Evolutionary conservation across 2,329 filamentous ascomycete species (phyloP), one percentile per base, ranked within the genome.

Genomic region (Pestalotiopsis sp.): DNA sequence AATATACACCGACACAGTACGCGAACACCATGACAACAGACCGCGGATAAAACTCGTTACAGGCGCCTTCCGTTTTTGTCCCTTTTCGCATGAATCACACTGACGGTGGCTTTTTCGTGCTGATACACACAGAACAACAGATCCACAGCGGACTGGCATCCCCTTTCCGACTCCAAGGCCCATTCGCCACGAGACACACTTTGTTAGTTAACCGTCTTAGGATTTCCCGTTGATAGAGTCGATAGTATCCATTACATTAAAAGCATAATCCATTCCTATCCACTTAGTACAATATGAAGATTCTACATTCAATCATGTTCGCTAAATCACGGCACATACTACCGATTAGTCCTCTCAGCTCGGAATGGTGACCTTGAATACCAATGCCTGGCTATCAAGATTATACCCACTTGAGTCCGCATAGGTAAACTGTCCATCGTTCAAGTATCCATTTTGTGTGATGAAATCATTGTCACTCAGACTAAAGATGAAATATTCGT

Each of bases 381-480:
- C 87, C 73, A 92, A 76, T 6, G 85, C 87, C 79, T 92, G 91
- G 68, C 83, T 91, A 70, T 91, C 85, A 49, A 92, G 75, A 69
- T 85, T 84, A 72, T 82, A 88, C 0, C 89, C 89, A 36, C 84
- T 87, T 4, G 75, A 80, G 74, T 92, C 90, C 2, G 80, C 77
- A 72, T 90, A 92, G 9, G 77, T 76, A 52, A 87, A 83, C 68
- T 82, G 80, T 4, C 90, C 90, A 69, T 82, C 83, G 72, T 92
- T 87, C 77, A 91, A 86, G 71, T 71, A 74, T 68, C 89, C 90
- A 77, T 93, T 83, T 77, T 93, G 90, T 0, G 91, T 93, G 68
- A 93, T 89, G 73, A 93, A 93, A 77, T 94, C 91, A 75, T 94
- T 92, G 74, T 93, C 92, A 68, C 87, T 91, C 63, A 92, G 79